These are phyloP conservation scores for Phytophthora pisi DNA, from an alignment of 352 stramenopile species.

Conservation along the genomic window DNA sequence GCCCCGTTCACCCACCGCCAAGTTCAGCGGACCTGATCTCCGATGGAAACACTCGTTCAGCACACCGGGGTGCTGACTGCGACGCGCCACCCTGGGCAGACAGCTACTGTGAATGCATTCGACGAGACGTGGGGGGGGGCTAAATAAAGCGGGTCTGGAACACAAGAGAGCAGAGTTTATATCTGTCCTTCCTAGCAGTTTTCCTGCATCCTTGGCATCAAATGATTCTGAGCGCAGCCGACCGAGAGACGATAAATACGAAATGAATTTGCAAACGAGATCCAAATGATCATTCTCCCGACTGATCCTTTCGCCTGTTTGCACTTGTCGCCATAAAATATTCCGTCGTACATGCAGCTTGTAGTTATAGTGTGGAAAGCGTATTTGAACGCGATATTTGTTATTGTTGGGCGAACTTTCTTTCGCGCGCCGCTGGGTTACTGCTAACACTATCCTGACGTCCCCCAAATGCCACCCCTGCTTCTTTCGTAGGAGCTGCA, in stretches of 20 bases:
- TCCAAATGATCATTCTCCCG: not conserved
- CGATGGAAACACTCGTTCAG: slow-evolving; percentile 13
- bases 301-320: not conserved
- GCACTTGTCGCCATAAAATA: not conserved
- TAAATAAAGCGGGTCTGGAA: slow-evolving; percentile 35
- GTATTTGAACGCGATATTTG: not conserved
- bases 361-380: not conserved
- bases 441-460: not conserved
- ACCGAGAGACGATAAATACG: not conserved
- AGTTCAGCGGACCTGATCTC: slow-evolving; percentile 15
- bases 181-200: slow-evolving; percentile 9
- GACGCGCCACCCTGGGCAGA: slow-evolving; percentile 20
- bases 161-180: slow-evolving; percentile 10
- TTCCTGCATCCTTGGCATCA: not conserved
- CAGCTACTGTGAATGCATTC: slow-evolving; percentile 14
- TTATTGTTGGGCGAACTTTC: not conserved
- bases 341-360: not conserved
- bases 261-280: not conserved
- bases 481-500: slow-evolving; percentile 2
- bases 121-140: not conserved
- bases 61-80: slow-evolving; percentile 9
- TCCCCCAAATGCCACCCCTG: not conserved
- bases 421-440: not conserved
- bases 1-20: slow-evolving; percentile 12
- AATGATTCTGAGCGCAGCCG: slow-evolving; percentile 15